Evolutionary conservation across 2,329 filamentous ascomycete species (phyloP), one percentile per base, ranked within the genome.

Genomic region (Hymenoscyphus scutula): DNA sequence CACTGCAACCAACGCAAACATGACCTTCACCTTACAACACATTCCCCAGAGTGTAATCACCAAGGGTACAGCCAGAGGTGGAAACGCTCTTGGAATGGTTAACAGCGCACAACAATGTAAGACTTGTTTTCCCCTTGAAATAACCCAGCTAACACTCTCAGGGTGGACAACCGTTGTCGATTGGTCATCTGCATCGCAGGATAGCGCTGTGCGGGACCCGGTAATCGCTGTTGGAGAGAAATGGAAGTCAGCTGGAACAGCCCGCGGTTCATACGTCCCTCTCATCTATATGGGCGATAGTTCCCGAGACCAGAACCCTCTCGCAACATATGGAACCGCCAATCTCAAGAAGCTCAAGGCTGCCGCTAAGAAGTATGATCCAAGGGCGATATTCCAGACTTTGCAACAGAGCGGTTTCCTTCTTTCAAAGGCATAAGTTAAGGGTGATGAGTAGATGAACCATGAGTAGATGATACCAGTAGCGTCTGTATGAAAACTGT

Each of bases 281-380:
- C 65, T 60, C 51, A 61, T 65, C 2, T 78, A 77, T 62, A 67
- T 77, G 48, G 81, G 82, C 66, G 82, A 82, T 60, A 79, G 78
- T 0, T 74, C 75, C 6, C 67, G 70, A 55, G 72, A 72, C 19
- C 79, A 82, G 64, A 67, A 77, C 27, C 75, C 79, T 1, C 71
- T 81, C n/a, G 19, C 66, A 0, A 69, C 74, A 11, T 82, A 81
- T 59, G 79, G 80, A 0, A 34, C 67, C 1, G 70, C 72, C 1
- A 81, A 77, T n/a, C 64, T 78, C 51, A 67, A 67, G 4, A 74
- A 69, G 23, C 58, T 80, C 25, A 65, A 60, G 53, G 60, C 60
- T 0, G 62, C 77, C 8, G 64, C 71, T 1, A 62, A 66, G 23
- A 76, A 75, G 55, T 79, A 77, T 38, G 77, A 79, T 45, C 76